A percentile compares a stretch with the other conserved stretches of the same genome.
Evolutionary conservation across 139 green algal genomes (phyloP).

Genomic region (Trebouxia sp.): DNA sequence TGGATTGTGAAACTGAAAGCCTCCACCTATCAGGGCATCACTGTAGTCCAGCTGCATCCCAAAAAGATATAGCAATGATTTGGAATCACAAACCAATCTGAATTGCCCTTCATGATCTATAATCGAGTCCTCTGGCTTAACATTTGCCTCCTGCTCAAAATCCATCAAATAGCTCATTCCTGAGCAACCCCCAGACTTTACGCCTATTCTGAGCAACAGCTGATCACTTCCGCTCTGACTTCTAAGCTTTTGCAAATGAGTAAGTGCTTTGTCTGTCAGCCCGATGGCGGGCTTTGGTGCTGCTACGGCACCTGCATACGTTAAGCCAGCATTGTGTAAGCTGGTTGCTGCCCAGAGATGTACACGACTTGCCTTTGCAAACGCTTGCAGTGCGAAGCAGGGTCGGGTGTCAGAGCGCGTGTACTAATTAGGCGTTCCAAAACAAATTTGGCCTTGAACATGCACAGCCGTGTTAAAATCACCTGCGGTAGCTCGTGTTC

Average conservation of each 20-base stretch:
- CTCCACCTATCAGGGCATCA: constrained; percentile 76
- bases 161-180: constrained; percentile 91
- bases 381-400: no score
- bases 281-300: constrained; percentile 60
- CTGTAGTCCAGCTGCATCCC: constrained; percentile 85
- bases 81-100: constrained; percentile 82
- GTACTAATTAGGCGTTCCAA: no score
- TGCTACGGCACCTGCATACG: constrained; percentile 13
- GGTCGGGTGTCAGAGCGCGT: no score
- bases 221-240: constrained; percentile 49
- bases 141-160: constrained; percentile 76
- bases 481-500: no score
- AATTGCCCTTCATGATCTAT: constrained; percentile 63
- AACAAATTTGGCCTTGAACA: no score
- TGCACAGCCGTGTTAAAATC: no score
- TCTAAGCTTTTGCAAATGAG: constrained; percentile 77
- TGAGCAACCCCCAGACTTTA: constrained; percentile 70
- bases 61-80: constrained; percentile 93
- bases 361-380: no score
- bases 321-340: no score
- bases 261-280: constrained; percentile 74
- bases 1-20: constrained; percentile 88
- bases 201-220: constrained; percentile 75
- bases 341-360: no score
- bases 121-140: constrained; percentile 60